These are phyloP conservation scores for Russula griseocarnosa DNA, from an alignment of 768 basidiomycete genomes.

Conservation along the genomic window DNA sequence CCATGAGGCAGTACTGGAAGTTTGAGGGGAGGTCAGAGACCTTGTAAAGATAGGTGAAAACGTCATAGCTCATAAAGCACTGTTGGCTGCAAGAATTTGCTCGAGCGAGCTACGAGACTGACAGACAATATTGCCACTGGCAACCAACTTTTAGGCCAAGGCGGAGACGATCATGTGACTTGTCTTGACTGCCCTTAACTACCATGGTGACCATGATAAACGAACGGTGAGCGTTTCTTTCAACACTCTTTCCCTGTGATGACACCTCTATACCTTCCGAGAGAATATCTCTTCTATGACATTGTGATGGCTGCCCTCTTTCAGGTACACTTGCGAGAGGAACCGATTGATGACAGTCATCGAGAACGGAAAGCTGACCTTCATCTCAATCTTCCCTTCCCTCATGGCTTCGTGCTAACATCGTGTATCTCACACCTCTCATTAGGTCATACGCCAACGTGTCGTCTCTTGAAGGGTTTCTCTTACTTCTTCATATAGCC, in stretches of 20 bases:
- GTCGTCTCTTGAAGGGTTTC: neutral
- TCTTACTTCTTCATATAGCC: neutral
- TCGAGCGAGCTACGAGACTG: neutral
- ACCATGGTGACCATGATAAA: too few species aligned
- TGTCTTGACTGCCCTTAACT: neutral
- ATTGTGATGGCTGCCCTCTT: slow-evolving; percentile 12
- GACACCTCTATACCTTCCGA: slow-evolving; percentile 1
- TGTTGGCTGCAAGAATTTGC: neutral
- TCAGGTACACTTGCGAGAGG: slow-evolving; percentile 20
- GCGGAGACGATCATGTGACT: neutral
- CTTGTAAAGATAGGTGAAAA: neutral
- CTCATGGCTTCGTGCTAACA: neutral
- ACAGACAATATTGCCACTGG: too few species aligned
- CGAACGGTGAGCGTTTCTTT: neutral
- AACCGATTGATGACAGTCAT: slow-evolving; percentile 11
- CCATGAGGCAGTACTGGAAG: slow-evolving; percentile 20
- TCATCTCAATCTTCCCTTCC: neutral
- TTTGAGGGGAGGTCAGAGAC: neutral
- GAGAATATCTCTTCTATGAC: slow-evolving; percentile 14
- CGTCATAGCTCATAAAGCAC: neutral
- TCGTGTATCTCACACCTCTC: neutral
- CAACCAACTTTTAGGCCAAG: neutral
- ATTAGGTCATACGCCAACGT: neutral
- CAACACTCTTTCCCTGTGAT: slow-evolving; percentile 3
- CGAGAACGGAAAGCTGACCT: slow-evolving; percentile 25